These are phyloP conservation scores for Xylaria scruposa DNA, from an alignment of 495 filamentous ascomycete genomes.

Conservation along the genomic window DNA sequence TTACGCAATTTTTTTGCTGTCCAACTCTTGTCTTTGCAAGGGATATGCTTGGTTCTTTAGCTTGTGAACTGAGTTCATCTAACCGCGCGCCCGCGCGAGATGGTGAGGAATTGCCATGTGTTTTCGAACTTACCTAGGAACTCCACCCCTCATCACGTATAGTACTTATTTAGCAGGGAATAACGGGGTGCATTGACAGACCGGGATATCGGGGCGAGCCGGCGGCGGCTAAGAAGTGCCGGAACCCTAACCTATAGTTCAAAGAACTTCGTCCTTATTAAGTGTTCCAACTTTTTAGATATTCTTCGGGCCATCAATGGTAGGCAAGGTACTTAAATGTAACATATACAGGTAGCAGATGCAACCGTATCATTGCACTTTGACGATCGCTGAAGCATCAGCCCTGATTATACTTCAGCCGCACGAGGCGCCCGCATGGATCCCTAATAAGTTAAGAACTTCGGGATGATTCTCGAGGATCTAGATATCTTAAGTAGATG, in stretches of 20 bases:
- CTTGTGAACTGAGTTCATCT: neutral
- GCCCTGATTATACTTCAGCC: neutral
- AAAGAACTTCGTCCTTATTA: neutral
- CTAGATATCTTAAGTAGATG: neutral
- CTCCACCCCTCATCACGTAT: neutral
- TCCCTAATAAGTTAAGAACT: too few species aligned
- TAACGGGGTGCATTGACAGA: neutral
- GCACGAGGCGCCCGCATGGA: neutral
- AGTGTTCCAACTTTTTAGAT: neutral
- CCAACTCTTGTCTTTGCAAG: neutral
- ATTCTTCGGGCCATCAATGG: neutral
- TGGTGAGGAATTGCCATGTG: neutral
- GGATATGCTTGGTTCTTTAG: neutral
- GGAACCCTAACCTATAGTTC: neutral
- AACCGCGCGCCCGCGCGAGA: neutral
- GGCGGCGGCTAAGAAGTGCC: neutral
- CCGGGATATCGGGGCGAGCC: neutral
- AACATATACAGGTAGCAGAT: neutral
- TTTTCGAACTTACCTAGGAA: neutral
- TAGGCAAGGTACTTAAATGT: neutral
- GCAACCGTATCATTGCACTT: neutral
- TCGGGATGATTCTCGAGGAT: too few species aligned
- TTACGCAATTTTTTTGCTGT: neutral
- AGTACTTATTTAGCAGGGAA: neutral
- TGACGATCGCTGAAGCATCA: neutral